Base-by-base conservation (phyloP, 2,329 filamentous ascomycete genomes). In the Aureobasidium zeae region DNA sequence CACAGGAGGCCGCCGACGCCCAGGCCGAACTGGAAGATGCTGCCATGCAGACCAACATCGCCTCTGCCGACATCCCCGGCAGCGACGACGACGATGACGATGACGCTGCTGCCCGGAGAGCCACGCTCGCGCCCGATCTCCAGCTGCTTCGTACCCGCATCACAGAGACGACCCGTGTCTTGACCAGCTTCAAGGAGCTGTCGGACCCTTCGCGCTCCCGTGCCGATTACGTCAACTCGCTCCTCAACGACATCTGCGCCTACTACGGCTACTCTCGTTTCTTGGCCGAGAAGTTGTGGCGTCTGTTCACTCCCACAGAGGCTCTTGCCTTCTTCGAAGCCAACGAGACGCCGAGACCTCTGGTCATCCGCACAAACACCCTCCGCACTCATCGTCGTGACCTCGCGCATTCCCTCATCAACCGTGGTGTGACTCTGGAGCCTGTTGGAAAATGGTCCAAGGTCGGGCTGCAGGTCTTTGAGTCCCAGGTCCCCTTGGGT, bases 401-500 rank as follows among this genome's bases (percentile, higher is more conserved):
- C 50, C 81, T 98, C 13, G 91, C 91, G 8, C 88, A 95, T 63
- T 77, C 88, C 1, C 75, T 95, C 48, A 95, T 95, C 72, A 94
- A 94, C 68, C 84, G 89, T 51, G 91, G 91, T 51, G 91, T 98
- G 36, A 93, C 88, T 11, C 76, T 98, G 28, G 89, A 98, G 65
- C 91, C 91, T 2, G 86, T 98, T 13, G 91, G 91, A 49, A 96
- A 96, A 65, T 98, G 91, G 91, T 91, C 84, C 54, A 98, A 98
- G 69, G 87, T 98, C 51, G 91, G 91, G 35, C 75, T 98, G 29
- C 91, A 98, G 63, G 79, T 98, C 48, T 98, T 98, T 62, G 91
- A 98, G 64, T 85, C 83, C 46, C 82, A 80, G 44, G 79, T 84
- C 0, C 86, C 87, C 2, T 76, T 95, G 1, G 88, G 88, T 74